Evolutionary conservation across 2,329 filamentous ascomycete genomes (phyloP).

Genomic region (Ceratocystiopsis minuta): DNA sequence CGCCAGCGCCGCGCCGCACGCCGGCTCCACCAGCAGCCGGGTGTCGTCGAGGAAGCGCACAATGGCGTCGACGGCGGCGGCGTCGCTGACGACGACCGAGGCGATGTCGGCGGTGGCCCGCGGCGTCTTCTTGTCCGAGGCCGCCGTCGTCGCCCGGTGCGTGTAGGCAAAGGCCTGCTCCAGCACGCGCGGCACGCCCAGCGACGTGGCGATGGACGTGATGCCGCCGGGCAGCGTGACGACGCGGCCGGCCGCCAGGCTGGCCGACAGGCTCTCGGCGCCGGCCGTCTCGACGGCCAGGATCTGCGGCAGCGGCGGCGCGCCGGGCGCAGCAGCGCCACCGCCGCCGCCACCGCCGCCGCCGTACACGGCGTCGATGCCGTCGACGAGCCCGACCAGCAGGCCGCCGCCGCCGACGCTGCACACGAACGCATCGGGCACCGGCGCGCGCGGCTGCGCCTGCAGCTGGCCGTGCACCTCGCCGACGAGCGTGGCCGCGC

Average conservation of each 20-base stretch:
- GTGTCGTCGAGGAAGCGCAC: conserved; percentile 68
- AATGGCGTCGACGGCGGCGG: conserved; percentile 62
- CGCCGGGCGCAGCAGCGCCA: too few relatives aligned
- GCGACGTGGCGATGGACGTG: conserved; percentile 50
- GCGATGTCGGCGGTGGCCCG: conserved; percentile 27
- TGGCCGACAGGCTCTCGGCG: conserved; percentile 44
- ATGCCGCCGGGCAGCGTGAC: conserved; percentile 45
- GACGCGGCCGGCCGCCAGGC: conserved; percentile 32
- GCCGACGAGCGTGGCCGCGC: conserved; percentile 37
- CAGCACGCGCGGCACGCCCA: conserved; percentile 52
- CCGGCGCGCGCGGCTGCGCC: conserved; percentile 9
- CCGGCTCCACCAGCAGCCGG: conserved; percentile 60
- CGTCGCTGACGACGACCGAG: conserved; percentile 46
- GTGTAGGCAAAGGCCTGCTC: conserved; percentile 31
- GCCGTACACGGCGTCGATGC: conserved; percentile 27
- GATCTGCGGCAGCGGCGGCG: conserved; percentile 23
- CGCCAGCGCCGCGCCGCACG: conserved; percentile 68
- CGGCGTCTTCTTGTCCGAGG: conserved; percentile 19
- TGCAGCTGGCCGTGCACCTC: conserved; percentile 22
- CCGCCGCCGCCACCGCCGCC: not conserved
- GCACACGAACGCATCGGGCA: conserved; percentile 47
- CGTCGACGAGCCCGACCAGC: conserved; percentile 48
- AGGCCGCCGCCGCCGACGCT: conserved; percentile 56
- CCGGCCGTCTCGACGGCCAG: conserved; percentile 58
- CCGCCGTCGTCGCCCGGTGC: too few relatives aligned